phyloP scores from a whole-genome alignment of 768 basidiomycete genomes.

The Amyloporia xantha region DNA sequence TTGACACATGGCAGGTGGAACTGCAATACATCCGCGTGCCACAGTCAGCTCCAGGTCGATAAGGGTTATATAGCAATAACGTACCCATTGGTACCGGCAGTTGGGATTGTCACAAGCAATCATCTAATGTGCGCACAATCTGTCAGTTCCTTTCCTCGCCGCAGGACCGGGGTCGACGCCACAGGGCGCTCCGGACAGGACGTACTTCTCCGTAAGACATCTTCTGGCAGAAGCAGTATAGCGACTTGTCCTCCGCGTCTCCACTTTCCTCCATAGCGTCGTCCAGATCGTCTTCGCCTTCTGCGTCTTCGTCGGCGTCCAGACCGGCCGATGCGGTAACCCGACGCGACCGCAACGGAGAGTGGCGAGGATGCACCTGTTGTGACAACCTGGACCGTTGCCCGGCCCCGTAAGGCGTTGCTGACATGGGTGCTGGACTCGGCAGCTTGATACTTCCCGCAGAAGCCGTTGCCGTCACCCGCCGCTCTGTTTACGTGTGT shows the following conservation, averaged over 20 bases:
- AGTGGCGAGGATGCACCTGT: slow-evolving; percentile 20
- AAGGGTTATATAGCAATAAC: slow-evolving; percentile 21
- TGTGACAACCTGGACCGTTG: slow-evolving; percentile 25
- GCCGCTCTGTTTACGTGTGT: slow-evolving; percentile 16
- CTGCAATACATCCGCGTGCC: slow-evolving; percentile 28
- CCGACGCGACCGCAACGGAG: slow-evolving; percentile 19
- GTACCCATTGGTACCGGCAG: slow-evolving; percentile 58
- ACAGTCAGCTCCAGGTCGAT: neutral
- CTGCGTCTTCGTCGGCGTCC: slow-evolving; percentile 28
- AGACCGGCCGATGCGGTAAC: slow-evolving; percentile 16
- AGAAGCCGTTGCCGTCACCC: slow-evolving; percentile 13
- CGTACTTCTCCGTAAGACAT: slow-evolving; percentile 53
- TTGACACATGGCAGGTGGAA: slow-evolving; percentile 60
- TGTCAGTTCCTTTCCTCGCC: neutral
- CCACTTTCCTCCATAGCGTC: slow-evolving; percentile 38
- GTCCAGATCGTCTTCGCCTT: slow-evolving; percentile 29
- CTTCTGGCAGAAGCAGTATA: slow-evolving; percentile 61
- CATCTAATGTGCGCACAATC: slow-evolving; percentile 34
- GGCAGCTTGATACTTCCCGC: slow-evolving; percentile 28
- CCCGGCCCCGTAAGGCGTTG: slow-evolving; percentile 10
- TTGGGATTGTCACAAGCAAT: slow-evolving; percentile 55
- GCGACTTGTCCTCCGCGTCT: slow-evolving; percentile 49
- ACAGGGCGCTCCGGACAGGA: slow-evolving; percentile 3
- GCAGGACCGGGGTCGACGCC: slow-evolving; percentile 1
- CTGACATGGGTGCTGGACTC: slow-evolving; percentile 26